Conservation (phyloP, 257 asterid species). For the Penstemon barbatus region DNA sequence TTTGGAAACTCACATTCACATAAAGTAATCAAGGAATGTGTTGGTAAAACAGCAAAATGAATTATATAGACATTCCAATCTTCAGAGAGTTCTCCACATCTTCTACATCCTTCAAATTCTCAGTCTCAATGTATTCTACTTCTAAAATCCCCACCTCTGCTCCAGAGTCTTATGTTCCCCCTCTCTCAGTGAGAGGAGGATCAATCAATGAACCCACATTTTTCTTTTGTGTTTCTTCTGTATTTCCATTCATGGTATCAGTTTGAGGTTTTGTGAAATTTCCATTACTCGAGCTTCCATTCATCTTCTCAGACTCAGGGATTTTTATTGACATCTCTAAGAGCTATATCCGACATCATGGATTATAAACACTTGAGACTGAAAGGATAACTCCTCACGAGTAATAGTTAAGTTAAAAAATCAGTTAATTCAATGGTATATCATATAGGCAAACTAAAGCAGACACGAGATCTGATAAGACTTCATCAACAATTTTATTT, state of each 20-base stretch:
- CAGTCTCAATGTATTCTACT: constrained; percentile 84
- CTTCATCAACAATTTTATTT: not conserved
- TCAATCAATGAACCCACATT: constrained; percentile 32
- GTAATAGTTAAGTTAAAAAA: constrained; percentile 5
- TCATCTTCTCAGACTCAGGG: constrained; percentile 51
- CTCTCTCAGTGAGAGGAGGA: constrained; percentile 32
- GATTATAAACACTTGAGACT: constrained; percentile 28
- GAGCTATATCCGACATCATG: constrained; percentile 68
- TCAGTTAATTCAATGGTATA: not conserved
- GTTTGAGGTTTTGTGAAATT: constrained; percentile 37
- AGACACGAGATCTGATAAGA: not conserved
- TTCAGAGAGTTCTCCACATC: constrained; percentile 54
- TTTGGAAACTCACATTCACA: not conserved
- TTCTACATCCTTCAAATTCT: constrained; percentile 67
- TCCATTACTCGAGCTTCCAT: constrained; percentile 53
- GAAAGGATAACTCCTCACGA: not conserved
- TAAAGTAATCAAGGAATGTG: constrained; percentile 4
- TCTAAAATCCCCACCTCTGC: constrained; percentile 50
- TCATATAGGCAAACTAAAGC: constrained; percentile 18
- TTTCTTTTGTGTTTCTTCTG: constrained; percentile 43
- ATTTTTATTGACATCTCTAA: constrained; percentile 43
- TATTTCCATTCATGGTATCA: constrained; percentile 37
- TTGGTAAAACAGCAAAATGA: not conserved
- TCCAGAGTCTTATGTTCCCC: constrained; percentile 40
- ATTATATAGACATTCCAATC: constrained; percentile 37